Conservation (phyloP, 1,284 basidiomycete species). For the Sphagnurus paluster region DNA sequence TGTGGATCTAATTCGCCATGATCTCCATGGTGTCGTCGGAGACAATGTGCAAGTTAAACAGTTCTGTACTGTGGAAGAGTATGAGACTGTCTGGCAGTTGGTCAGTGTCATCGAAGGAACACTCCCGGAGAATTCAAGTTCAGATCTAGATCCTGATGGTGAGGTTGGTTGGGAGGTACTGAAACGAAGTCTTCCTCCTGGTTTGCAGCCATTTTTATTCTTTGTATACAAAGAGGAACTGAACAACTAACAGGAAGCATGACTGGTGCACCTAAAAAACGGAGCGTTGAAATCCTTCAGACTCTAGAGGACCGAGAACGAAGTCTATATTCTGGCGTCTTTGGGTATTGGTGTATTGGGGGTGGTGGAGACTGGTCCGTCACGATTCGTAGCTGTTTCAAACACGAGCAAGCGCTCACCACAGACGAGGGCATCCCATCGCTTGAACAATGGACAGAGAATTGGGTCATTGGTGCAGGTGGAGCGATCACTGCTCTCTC, state of each 20-base stretch:
- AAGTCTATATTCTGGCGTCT: constrained; percentile 90
- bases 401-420: constrained; percentile 57
- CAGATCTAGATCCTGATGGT: constrained; percentile 36
- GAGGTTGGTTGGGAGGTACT: constrained; percentile 79
- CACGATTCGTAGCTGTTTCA: constrained; percentile 92
- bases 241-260: constrained; percentile 70
- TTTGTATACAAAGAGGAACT: neutral
- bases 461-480: constrained; percentile 86
- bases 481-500: constrained; percentile 96
- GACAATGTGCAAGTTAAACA: constrained; percentile 80
- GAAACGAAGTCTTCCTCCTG: constrained; percentile 83
- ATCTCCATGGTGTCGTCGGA: constrained; percentile 79
- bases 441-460: constrained; percentile 35
- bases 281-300: constrained; percentile 89
- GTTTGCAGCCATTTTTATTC: constrained; percentile 33
- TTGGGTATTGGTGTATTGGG: constrained; percentile 91
- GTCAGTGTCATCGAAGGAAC: constrained; percentile 90
- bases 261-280: constrained; percentile 97
- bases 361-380: constrained; percentile 93
- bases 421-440: neutral
- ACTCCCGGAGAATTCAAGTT: constrained; percentile 27
- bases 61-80: constrained; percentile 90
- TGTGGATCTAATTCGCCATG: constrained; percentile 94
- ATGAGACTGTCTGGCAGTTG: constrained; percentile 94
- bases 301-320: constrained; percentile 74